Base-by-base conservation (phyloP, 306 rosid genomes). In the Cucumis melo region DNA sequence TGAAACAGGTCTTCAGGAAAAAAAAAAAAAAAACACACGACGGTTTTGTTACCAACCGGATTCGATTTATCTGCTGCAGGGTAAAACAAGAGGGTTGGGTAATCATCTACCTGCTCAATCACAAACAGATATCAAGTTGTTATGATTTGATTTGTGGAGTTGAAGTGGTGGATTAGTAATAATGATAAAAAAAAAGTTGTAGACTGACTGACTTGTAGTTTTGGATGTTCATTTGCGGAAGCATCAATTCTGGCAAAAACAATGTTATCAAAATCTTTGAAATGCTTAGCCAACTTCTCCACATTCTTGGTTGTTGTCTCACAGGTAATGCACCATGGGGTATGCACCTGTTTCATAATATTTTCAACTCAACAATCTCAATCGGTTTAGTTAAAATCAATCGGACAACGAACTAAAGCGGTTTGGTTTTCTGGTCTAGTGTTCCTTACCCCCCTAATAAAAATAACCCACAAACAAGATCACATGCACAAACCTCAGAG, bases 321-420 rank as follows among this genome's bases (percentile, higher is more conserved):
- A 62, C 99, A 94, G 75, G 77, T 87, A 78, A 86, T 79, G 83
- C 99, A 94, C 99, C 99, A 92, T 39, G 99, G 97, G 16, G 99
- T 82, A 64, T 80, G 84, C 56, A 94, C 96, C 99, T 94, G 83
- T 84, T 44, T 80, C 83, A 77, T 29, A 78, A 77, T 65, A 66
- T 58, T 20, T 21, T 13, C 7, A 76, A 23, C 64, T 11, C n/a
- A 62, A 29, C 41, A 14, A 15, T 29, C 36, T 32, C 36, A 32
- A 32, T 32, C 5, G 36, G 36, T 32, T 32, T 32, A 32, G 5
- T 32, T 32, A 32, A 32, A 32, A 32, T 32, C 36, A 5, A 32
- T 2, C 36, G n/a, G n/a, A n/a, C n/a, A n/a, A n/a, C 36, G 5
- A 32, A 32, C 36, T 32, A 5, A 32, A 32, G 5, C 36, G 36